A percentile compares a stretch with the other conserved stretches of the same genome.
phyloP scores from a whole-genome alignment of 192 early-diverging fungal species.

The Backusella sp. region DNA sequence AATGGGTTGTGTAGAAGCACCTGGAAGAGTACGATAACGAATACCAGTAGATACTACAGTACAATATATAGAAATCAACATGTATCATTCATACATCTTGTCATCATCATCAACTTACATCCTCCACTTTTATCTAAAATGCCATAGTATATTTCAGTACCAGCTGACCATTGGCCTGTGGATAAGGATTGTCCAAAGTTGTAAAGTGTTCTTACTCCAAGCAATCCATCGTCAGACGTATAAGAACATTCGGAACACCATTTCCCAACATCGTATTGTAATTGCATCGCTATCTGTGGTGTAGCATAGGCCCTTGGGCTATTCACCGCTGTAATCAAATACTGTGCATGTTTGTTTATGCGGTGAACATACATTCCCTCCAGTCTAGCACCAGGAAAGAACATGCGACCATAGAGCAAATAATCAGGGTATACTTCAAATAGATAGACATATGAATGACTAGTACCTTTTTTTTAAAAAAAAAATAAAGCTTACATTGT shows the following conservation, averaged over 20 bases:
- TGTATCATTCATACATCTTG: background rate
- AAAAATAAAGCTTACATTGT: conserved; percentile 1
- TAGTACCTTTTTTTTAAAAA: no score
- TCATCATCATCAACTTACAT: conserved; percentile 42
- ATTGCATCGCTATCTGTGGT: conserved; percentile 57
- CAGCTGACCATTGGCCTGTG: conserved; percentile 59
- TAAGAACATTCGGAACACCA: conserved; percentile 78
- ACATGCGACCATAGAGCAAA: conserved; percentile 71
- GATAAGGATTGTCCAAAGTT: conserved; percentile 58
- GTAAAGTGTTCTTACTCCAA: conserved; percentile 82
- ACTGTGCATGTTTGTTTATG: conserved; percentile 51
- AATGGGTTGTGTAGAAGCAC: conserved; percentile 40
- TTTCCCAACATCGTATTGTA: conserved; percentile 66
- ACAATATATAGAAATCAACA: background rate
- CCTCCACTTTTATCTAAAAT: conserved; percentile 87
- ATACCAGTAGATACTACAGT: conserved; percentile 62
- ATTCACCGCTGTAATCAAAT: conserved; percentile 63
- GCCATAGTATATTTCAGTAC: conserved; percentile 74
- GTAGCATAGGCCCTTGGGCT: conserved; percentile 38
- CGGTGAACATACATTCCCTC: conserved; percentile 63
- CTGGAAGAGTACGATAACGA: conserved; percentile 63
- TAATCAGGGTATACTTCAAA: conserved; percentile 38
- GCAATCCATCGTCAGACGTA: conserved; percentile 71
- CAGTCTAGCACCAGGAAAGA: conserved; percentile 63
- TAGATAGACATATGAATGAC: background rate